phyloP scores from a whole-genome alignment of 306 rosid species.

The Castanea crenata region DNA sequence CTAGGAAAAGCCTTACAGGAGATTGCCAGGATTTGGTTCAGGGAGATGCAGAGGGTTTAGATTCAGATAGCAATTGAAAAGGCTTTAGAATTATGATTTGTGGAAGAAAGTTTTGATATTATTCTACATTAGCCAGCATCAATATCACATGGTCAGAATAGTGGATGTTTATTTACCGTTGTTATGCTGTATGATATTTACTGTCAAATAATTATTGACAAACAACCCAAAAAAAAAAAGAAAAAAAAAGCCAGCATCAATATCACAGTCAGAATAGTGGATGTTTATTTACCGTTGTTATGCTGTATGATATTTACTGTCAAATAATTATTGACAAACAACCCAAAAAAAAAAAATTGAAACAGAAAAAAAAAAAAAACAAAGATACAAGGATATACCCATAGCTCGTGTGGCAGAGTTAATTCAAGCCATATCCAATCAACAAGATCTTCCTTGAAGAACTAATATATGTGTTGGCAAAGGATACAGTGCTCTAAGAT shows the following conservation, averaged over 20 bases:
- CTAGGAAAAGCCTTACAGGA: slow-evolving; percentile 64
- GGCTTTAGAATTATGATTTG: slow-evolving; percentile 42
- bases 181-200: slow-evolving; percentile 2
- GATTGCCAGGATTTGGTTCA: slow-evolving; percentile 53
- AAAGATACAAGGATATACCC: background rate
- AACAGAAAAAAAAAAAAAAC: background rate
- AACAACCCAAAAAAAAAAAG: no score
- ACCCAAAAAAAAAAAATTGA: no score
- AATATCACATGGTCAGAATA: background rate
- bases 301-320: no score
- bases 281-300: no score
- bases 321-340: no score
- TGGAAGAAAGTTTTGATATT: slow-evolving; percentile 26
- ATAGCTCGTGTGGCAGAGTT: no score
- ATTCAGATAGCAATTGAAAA: slow-evolving; percentile 42
- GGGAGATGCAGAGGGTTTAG: slow-evolving; percentile 57
- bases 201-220: no score
- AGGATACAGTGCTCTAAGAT: slow-evolving; percentile 49
- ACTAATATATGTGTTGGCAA: slow-evolving; percentile 34
- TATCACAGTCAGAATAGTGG: background rate
- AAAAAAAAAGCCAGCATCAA: background rate
- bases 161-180: background rate
- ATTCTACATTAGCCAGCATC: background rate
- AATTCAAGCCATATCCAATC: background rate
- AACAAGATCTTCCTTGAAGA: slow-evolving; percentile 9